A percentile compares a stretch with the other conserved stretches of the same genome.
Conservation (phyloP, 1,284 basidiomycete species). For the Ganoderma lingzhi region DNA sequence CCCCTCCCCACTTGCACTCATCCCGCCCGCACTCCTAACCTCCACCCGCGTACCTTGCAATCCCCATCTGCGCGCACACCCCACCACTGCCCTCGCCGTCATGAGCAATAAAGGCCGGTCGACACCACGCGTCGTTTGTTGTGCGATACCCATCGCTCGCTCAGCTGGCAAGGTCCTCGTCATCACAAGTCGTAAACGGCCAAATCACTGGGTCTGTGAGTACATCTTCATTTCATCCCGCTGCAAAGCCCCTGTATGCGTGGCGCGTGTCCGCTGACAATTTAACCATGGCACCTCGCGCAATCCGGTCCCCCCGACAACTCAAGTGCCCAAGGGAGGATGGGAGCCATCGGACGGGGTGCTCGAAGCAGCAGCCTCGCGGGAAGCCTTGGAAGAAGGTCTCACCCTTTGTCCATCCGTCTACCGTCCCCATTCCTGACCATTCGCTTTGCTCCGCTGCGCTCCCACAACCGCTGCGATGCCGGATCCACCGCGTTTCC, state of each 20-base stretch:
- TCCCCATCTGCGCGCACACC: constrained; percentile 27
- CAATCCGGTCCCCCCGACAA: background rate
- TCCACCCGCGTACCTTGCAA: constrained; percentile 26
- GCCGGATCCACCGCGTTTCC: constrained; percentile 7
- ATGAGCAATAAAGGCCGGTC: constrained; percentile 84
- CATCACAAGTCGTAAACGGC: constrained; percentile 81
- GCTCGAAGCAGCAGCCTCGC: constrained; percentile 83
- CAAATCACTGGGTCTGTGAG: constrained; percentile 86
- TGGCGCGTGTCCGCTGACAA: constrained; percentile 20
- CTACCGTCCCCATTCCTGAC: constrained; percentile 69
- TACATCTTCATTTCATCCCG: constrained; percentile 39
- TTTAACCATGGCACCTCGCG: background rate
- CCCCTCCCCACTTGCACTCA: constrained; percentile 6
- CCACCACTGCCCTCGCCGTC: constrained; percentile 28
- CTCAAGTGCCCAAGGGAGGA: constrained; percentile 84
- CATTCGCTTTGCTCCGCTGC: constrained; percentile 41
- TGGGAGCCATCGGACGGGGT: constrained; percentile 82
- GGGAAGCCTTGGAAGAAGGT: constrained; percentile 93
- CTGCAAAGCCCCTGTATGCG: constrained; percentile 23
- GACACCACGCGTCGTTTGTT: constrained; percentile 83
- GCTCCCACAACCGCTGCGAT: constrained; percentile 32
- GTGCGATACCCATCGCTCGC: constrained; percentile 81
- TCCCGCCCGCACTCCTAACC: constrained; percentile 24
- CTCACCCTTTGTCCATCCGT: constrained; percentile 79
- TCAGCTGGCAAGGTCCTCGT: constrained; percentile 78